These are phyloP conservation scores for Trichoderma sp. DNA, from an alignment of 2,329 filamentous ascomycete genomes.

Conservation along the genomic window DNA sequence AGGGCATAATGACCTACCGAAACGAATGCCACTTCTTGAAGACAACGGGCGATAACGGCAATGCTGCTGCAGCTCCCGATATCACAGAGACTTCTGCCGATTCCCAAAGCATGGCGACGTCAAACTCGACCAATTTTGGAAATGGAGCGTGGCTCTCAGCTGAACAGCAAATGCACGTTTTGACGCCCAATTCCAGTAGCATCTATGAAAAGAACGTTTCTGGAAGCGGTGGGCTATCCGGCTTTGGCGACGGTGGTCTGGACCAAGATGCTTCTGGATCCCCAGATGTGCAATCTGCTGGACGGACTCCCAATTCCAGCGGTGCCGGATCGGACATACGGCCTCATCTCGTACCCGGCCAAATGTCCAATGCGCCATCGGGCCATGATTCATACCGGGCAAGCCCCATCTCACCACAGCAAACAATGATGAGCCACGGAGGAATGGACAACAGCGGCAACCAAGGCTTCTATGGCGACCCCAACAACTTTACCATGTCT, in stretches of 20 bases:
- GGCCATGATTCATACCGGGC: slow-evolving; percentile 48
- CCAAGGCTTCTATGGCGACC: slow-evolving; percentile 38
- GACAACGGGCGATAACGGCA: slow-evolving; percentile 38
- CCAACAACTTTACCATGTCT: slow-evolving; percentile 37
- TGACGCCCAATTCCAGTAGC: slow-evolving; percentile 35
- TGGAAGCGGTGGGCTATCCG: slow-evolving; percentile 29
- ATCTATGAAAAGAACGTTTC: slow-evolving; percentile 36
- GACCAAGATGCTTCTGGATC: slow-evolving; percentile 48
- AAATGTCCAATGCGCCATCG: slow-evolving; percentile 35
- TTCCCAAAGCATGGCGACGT: slow-evolving; percentile 22
- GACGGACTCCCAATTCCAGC: slow-evolving; percentile 60
- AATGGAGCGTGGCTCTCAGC: slow-evolving; percentile 38
- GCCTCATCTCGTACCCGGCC: slow-evolving; percentile 29
- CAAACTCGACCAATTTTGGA: slow-evolving; percentile 30
- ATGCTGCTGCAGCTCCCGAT: slow-evolving; percentile 39
- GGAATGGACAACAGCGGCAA: slow-evolving; percentile 36
- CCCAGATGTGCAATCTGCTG: slow-evolving; percentile 49
- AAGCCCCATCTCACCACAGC: slow-evolving; percentile 48
- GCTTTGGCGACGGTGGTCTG: slow-evolving; percentile 42
- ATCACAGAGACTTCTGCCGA: slow-evolving; percentile 37
- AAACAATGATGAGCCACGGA: slow-evolving; percentile 37
- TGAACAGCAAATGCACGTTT: slow-evolving; percentile 39
- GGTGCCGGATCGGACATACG: slow-evolving; percentile 31
- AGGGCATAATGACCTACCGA: slow-evolving; percentile 44
- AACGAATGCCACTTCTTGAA: slow-evolving; percentile 46